Evolutionary conservation across 495 filamentous ascomycete species (phyloP), one percentile per base, ranked within the genome.

Genomic region (Hyaloscypha finlandica): DNA sequence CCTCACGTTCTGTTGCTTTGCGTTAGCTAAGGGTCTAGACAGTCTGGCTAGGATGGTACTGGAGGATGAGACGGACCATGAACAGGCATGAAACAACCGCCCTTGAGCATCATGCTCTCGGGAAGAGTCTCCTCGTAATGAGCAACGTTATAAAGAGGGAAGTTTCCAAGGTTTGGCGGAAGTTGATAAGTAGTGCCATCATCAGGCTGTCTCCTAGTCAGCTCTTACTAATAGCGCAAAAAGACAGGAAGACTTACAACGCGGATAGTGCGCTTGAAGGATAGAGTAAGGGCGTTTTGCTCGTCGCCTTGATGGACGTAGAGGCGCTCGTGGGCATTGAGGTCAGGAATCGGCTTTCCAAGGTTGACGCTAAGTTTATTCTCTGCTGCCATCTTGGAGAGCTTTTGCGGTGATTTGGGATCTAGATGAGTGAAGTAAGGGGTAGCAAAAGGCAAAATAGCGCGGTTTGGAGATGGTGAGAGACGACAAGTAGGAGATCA

Each of bases 51-150:
- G 2, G 8, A 62, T 19, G 9, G 8, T 1, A 48, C 16, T 8
- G 25, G 45, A 56, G 4, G 12, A 8, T 68, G 39, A 22, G 58
- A 70, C 65, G 29, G 62, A 71, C 67, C 76, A 58, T 79, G 78
- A 68, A 81, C 79, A 5, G 77, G 77, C 2, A 84, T 67, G 65
- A 84, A 81, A 2, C 81, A 64, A 9, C 82, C 81, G 1, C 77
- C 78, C 63, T 83, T 83, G 0, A 63, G 71, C 0, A 64, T 68
- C 66, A 83, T 77, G 9, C 70, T 45, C 0, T 58, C 14, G 1
- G 78, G 77, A 22, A 85, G 65, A 0, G 66, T 69, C 3, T 67
- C 54, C 8, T 69, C 30, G 63, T 77, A 79, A 3, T 77, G 45
- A 2, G 66, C 54, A 22, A 78, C 70, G 53, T 74, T 73, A 62